phyloP scores from a whole-genome alignment of 1,284 basidiomycete species.

The Apiotrichum porosum region DNA sequence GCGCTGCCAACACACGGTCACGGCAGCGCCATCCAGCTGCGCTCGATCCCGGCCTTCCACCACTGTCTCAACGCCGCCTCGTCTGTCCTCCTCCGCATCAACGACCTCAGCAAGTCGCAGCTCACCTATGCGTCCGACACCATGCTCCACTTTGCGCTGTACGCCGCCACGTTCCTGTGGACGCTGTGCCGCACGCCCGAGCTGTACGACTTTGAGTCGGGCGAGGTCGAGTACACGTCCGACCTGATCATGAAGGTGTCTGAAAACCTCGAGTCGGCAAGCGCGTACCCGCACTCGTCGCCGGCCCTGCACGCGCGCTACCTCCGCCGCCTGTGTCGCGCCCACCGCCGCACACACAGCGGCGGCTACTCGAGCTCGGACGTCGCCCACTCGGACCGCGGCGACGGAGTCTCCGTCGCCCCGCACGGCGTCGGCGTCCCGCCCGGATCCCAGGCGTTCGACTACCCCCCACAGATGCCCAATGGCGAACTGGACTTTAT shows the following conservation, averaged over 20 bases:
- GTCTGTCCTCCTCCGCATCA: conserved; percentile 27
- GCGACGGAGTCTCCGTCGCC: neutral
- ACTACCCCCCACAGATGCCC: neutral
- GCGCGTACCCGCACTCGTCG: conserved; percentile 28
- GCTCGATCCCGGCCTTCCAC: conserved; percentile 33
- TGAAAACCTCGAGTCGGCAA: conserved; percentile 25
- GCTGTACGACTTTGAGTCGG: conserved; percentile 28
- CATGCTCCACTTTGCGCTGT: conserved; percentile 38
- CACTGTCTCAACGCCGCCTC: conserved; percentile 33
- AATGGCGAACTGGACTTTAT: conserved; percentile 25
- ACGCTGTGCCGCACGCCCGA: conserved; percentile 24
- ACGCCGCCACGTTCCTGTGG: conserved; percentile 36
- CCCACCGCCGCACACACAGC: conserved; percentile 1
- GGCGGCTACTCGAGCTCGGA: neutral
- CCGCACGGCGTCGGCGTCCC: neutral
- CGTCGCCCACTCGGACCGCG: neutral
- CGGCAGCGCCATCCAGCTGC: conserved; percentile 12
- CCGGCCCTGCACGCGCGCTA: conserved; percentile 34
- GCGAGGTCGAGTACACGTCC: conserved; percentile 33
- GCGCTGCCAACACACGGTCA: conserved; percentile 5
- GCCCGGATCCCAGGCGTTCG: neutral
- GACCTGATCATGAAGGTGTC: conserved; percentile 32
- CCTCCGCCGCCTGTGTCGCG: conserved; percentile 26
- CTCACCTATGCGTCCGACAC: conserved; percentile 37
- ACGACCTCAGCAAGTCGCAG: conserved; percentile 26